These are phyloP conservation scores for Diaporthe citri DNA, from an alignment of 2,329 filamentous ascomycete genomes.

Conservation along the genomic window DNA sequence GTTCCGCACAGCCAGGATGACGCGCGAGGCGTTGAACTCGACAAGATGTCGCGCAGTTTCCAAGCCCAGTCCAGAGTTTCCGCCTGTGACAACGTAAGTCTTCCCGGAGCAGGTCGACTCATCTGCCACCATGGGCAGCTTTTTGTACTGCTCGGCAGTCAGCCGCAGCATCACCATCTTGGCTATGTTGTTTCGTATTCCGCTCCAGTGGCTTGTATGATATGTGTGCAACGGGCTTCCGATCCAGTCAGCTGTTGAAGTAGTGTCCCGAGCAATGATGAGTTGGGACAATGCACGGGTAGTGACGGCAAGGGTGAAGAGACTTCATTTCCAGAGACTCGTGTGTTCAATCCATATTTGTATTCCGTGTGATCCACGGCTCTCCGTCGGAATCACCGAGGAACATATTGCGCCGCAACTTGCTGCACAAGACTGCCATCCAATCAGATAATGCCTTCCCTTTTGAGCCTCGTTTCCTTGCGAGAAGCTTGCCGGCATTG, in stretches of 20 bases:
- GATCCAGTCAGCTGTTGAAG: neutral
- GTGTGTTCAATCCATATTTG: neutral
- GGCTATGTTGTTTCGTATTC: neutral
- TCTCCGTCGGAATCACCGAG: no score
- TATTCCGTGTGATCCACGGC: neutral
- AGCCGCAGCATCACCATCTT: slow-evolving; percentile 3
- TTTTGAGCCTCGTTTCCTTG: neutral
- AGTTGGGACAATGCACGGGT: neutral
- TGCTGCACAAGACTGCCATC: neutral
- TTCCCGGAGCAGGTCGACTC: neutral
- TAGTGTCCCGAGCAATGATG: neutral
- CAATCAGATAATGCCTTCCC: neutral
- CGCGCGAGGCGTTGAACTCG: neutral
- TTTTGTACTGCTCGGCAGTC: slow-evolving; percentile 11
- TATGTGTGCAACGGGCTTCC: neutral
- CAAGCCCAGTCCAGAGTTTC: slow-evolving; percentile 10
- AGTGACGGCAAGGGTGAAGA: neutral
- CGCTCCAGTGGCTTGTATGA: neutral
- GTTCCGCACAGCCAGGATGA: slow-evolving; percentile 16
- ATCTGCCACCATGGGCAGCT: neutral
- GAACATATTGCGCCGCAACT: no score
- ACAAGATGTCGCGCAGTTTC: slow-evolving; percentile 25
- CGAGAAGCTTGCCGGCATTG: neutral
- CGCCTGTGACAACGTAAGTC: slow-evolving; percentile 17
- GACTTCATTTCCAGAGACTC: neutral